phyloP scores from a whole-genome alignment of 2,329 filamentous ascomycete species.

The Rutstroemia sp. region DNA sequence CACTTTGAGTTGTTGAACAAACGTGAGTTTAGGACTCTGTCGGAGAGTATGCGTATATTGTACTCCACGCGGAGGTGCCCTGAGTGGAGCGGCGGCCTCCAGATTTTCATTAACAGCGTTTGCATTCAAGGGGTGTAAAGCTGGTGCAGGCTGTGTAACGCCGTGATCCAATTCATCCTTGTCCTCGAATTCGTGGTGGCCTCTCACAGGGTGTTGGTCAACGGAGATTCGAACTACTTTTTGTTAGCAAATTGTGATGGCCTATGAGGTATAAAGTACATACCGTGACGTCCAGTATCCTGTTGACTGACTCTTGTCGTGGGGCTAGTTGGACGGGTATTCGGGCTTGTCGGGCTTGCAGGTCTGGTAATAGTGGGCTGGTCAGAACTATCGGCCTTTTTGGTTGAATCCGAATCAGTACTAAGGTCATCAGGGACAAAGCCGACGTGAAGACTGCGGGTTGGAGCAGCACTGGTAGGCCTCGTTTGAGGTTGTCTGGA shows the following conservation, averaged over 20 bases:
- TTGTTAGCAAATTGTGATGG: not conserved
- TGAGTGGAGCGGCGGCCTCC: not conserved
- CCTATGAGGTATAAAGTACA: not conserved
- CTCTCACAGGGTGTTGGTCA: not conserved
- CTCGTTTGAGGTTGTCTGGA: not conserved
- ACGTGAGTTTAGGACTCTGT: slow-evolving; percentile 60
- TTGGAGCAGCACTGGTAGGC: not conserved
- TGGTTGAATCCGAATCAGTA: slow-evolving; percentile 5
- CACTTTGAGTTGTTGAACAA: slow-evolving; percentile 63
- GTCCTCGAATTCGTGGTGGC: not conserved
- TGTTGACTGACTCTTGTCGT: not conserved
- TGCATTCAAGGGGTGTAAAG: slow-evolving; percentile 33
- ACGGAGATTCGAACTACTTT: slow-evolving; percentile 1
- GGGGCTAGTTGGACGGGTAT: not conserved
- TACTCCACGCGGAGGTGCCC: not conserved
- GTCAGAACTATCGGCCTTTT: not conserved
- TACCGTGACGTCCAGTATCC: not conserved
- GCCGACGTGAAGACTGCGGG: slow-evolving; percentile 42
- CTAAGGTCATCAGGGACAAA: slow-evolving; percentile 37
- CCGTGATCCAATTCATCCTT: not conserved
- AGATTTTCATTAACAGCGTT: slow-evolving; percentile 25
- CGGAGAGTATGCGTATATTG: slow-evolving; percentile 66
- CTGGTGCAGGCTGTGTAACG: slow-evolving; percentile 24
- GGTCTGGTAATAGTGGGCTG: not conserved
- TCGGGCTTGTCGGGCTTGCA: not conserved